Base-by-base conservation (phyloP, 2,329 filamentous ascomycete genomes). In the Colletotrichum cuscutae region DNA sequence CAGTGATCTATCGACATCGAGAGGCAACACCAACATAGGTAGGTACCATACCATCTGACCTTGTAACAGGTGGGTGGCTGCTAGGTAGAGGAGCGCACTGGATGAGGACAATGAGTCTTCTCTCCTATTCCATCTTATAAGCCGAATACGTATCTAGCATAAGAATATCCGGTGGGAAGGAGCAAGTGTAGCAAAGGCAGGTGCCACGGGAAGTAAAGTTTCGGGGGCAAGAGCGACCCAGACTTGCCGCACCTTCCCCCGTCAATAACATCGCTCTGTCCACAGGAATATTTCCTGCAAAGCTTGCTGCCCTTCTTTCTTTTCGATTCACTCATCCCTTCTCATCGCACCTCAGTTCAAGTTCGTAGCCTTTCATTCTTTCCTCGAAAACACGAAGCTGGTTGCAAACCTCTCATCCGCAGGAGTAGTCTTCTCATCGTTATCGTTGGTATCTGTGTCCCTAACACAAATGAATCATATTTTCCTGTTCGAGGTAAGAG, bases 71-170 rank as follows among this genome's bases (percentile, higher is more conserved):
- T 42, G 13, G 37, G 15, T 42, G 37, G 37, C 37, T 42, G 15
- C 37, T 19, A 7, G 37, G 19, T 19, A 7, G 37, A 42, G 19
- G 37, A 42, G 37, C 13, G 37, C 6, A 19, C 5, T 19, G 15
- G 37, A 42, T 19, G 13, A 19, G 37, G 15, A 19, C 3, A 8
- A 42, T 19, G 15, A 42, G 15, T 42, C 37, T 42, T 42, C 37
- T 19, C 37, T 42, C 37, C 6, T 42, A 3, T 19, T 19, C 37
- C 1, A 42, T 70, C 67, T 9, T 28, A 8, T 22, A 66, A 35
- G 42, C 65, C 67, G 52, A 35, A 66, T 42, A 24, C 65, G 53
- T 19, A 65, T 62, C 61, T 61, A 60, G 54, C 67, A 65, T 37
- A 62, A 42, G 30, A 42, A 54, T 24, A 65, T 30, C 32, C 46